These are phyloP conservation scores for Chenopodium suecicum DNA, from an alignment of 148 eudicot species.

Conservation along the genomic window DNA sequence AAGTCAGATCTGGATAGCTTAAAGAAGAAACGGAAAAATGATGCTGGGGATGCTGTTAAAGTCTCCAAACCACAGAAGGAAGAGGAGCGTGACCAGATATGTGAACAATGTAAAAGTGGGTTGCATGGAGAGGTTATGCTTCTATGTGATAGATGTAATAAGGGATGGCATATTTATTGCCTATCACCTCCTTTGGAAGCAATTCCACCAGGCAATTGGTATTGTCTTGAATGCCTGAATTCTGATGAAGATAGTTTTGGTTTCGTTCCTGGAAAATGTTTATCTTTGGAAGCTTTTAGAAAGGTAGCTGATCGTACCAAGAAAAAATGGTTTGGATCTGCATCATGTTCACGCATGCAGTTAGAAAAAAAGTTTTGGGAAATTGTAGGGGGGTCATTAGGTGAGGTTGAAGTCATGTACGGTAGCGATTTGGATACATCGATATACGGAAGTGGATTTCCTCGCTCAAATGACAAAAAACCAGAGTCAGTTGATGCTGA, in stretches of 20 bases:
- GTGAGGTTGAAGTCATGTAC: slow-evolving; percentile 95
- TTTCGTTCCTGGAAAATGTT: slow-evolving; percentile 83
- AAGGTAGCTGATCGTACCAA: slow-evolving; percentile 85
- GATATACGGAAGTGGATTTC: slow-evolving; percentile 92
- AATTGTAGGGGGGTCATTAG: slow-evolving; percentile 88
- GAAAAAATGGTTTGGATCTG: slow-evolving; percentile 95
- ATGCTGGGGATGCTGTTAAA: slow-evolving; percentile 54
- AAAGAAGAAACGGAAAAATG: slow-evolving; percentile 66
- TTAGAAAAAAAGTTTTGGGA: slow-evolving; percentile 98
- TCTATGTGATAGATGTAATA: slow-evolving; percentile 94
- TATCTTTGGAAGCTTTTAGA: slow-evolving; percentile 78
- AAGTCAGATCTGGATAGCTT: slow-evolving; percentile 38
- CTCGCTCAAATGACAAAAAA: slow-evolving; percentile 58
- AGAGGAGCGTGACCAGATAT: slow-evolving; percentile 76
- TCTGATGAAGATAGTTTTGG: slow-evolving; percentile 91
- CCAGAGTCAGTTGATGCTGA: slow-evolving; percentile 59
- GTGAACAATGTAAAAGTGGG: slow-evolving; percentile 92
- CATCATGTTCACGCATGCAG: slow-evolving; percentile 61
- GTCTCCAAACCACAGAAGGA: slow-evolving; percentile 41
- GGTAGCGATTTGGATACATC: slow-evolving; percentile 99
- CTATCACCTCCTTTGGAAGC: slow-evolving; percentile 85
- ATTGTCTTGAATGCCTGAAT: slow-evolving; percentile 92
- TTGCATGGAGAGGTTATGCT: slow-evolving; percentile 98
- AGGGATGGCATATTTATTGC: slow-evolving; percentile 95
- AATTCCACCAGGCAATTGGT: slow-evolving; percentile 91